Evolutionary conservation across 2,329 filamentous ascomycete genomes (phyloP).

Genomic region (Lasiodiplodia hormozganensis): DNA sequence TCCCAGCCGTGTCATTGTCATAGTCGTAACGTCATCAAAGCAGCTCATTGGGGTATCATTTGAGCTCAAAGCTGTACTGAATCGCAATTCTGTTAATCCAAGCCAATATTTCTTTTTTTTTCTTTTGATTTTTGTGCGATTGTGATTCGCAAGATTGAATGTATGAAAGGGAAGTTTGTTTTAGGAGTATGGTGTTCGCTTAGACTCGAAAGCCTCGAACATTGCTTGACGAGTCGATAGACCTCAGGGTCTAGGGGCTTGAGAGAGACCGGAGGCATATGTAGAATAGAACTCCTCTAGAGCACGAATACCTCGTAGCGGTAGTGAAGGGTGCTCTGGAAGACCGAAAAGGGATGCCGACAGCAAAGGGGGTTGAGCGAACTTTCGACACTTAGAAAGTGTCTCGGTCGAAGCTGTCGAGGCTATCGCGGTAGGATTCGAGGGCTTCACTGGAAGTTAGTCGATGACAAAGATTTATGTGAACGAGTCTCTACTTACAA

Average conservation of each 20-base stretch:
- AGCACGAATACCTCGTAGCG: background rate
- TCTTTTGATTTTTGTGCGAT: background rate
- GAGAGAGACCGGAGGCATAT: background rate
- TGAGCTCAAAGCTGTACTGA: slow-evolving; percentile 23
- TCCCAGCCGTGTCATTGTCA: slow-evolving; percentile 16
- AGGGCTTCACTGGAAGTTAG: slow-evolving; percentile 19
- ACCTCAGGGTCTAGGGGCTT: background rate
- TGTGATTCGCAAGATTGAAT: background rate
- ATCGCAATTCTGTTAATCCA: slow-evolving; percentile 6
- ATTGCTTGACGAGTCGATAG: background rate
- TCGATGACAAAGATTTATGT: background rate
- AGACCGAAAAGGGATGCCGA: background rate
- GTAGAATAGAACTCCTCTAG: background rate
- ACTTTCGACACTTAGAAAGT: slow-evolving; percentile 38
- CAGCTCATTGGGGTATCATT: slow-evolving; percentile 23
- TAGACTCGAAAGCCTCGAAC: background rate
- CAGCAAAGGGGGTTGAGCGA: background rate
- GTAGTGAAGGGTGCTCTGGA: background rate
- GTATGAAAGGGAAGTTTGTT: background rate
- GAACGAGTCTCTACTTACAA: slow-evolving; percentile 36
- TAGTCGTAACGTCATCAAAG: slow-evolving; percentile 25
- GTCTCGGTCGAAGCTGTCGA: slow-evolving; percentile 45
- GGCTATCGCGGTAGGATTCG: slow-evolving; percentile 40
- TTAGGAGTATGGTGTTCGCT: background rate
- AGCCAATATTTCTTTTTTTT: background rate